These are phyloP conservation scores for Auriculariales sp. DNA, from an alignment of 768 basidiomycete species.

Conservation along the genomic window DNA sequence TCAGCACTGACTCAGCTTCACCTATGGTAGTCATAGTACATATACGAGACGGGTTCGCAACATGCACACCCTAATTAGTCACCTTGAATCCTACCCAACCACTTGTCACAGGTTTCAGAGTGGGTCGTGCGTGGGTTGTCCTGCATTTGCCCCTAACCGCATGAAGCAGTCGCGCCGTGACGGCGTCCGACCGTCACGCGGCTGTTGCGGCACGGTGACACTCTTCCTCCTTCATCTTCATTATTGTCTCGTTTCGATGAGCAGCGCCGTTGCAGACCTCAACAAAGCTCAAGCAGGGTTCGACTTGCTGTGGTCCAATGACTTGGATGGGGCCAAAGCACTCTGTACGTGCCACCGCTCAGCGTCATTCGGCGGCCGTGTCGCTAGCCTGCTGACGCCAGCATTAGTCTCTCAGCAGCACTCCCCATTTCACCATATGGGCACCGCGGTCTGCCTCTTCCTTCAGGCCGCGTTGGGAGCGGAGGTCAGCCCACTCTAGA, in stretches of 20 bases:
- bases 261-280: constrained; percentile 1
- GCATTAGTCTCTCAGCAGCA: constrained; percentile 9
- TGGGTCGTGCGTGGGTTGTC: no score
- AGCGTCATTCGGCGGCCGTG: background rate
- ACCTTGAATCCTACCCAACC: no score
- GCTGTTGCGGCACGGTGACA: no score
- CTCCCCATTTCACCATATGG: constrained; percentile 61
- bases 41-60: no score
- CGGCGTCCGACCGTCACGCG: no score
- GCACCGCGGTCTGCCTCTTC: constrained; percentile 57
- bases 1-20: no score
- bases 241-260: background rate
- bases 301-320: constrained; percentile 53
- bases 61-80: no score
- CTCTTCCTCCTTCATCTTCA: no score
- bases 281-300: constrained; percentile 35
- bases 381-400: constrained; percentile 15
- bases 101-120: no score
- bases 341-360: background rate
- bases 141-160: no score
- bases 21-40: no score
- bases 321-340: constrained; percentile 37
- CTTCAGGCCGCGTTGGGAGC: constrained; percentile 69
- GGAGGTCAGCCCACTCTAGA: constrained; percentile 34
- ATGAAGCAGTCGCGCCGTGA: no score